phyloP scores from a whole-genome alignment of 805 yeast genomes.

The Wickerhamomyces queroliae region DNA sequence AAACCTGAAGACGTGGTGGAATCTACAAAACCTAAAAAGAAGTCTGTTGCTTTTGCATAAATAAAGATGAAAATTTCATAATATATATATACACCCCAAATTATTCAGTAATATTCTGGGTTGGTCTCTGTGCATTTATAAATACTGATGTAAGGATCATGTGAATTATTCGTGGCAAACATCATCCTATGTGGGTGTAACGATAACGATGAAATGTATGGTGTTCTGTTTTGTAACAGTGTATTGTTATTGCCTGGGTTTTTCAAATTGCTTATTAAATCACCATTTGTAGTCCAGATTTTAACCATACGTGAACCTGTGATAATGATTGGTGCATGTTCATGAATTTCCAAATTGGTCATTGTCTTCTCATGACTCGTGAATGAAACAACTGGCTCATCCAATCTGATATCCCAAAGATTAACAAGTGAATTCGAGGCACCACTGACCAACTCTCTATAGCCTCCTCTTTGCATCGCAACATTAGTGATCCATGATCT shows the following conservation, averaged over 20 bases:
- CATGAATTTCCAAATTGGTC: slow-evolving; percentile 80
- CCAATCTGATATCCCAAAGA: slow-evolving; percentile 83
- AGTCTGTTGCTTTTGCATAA: slow-evolving; percentile 47
- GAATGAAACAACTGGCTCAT: slow-evolving; percentile 65
- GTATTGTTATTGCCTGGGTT: slow-evolving; percentile 30
- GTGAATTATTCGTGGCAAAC: slow-evolving; percentile 79
- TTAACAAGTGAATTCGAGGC: slow-evolving; percentile 76
- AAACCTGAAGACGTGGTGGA: slow-evolving; percentile 12
- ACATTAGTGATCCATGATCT: slow-evolving; percentile 64
- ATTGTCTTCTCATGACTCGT: slow-evolving; percentile 40
- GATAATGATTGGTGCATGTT: slow-evolving; percentile 92
- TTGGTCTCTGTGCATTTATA: slow-evolving; percentile 43
- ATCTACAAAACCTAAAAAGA: slow-evolving; percentile 25
- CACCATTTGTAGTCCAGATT: slow-evolving; percentile 84
- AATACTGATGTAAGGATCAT: slow-evolving; percentile 65
- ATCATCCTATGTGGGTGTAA: slow-evolving; percentile 96
- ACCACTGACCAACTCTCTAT: slow-evolving; percentile 83
- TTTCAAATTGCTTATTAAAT: slow-evolving; percentile 55
- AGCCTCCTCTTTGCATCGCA: slow-evolving; percentile 96
- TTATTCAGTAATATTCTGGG: slow-evolving; percentile 1
- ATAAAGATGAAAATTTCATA: not conserved
- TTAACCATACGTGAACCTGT: slow-evolving; percentile 79
- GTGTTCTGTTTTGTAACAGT: slow-evolving; percentile 21
- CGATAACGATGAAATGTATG: slow-evolving; percentile 57
- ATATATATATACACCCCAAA: not conserved